Evolutionary conservation across 441 rosid species (phyloP).

Genomic region (Euphorbia celastroides): DNA sequence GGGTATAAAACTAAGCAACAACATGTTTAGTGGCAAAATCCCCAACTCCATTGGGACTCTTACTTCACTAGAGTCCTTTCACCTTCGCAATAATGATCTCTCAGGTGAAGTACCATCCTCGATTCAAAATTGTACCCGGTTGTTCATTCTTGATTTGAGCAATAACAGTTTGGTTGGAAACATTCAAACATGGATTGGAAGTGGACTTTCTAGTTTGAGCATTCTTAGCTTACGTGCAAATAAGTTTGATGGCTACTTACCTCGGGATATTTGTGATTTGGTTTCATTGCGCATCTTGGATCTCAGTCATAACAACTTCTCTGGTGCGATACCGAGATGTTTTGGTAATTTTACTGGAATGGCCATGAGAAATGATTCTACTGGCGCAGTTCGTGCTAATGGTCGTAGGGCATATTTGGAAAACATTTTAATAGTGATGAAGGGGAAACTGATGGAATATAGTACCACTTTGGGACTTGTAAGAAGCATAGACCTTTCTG

Average conservation of each 20-base stretch:
- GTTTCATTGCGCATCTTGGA: background rate
- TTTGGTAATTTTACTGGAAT: background rate
- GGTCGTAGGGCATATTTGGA: background rate
- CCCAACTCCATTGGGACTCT: background rate
- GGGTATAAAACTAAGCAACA: background rate
- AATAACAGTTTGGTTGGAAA: constrained; percentile 1
- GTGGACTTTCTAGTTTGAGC: background rate
- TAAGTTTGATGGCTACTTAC: background rate
- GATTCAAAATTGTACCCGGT: background rate
- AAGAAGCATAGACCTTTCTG: background rate
- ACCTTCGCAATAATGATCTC: constrained; percentile 4
- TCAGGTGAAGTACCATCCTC: background rate
- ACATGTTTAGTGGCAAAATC: background rate
- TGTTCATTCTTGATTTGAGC: background rate
- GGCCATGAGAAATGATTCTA: background rate
- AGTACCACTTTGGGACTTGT: background rate
- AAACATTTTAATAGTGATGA: background rate
- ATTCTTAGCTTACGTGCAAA: constrained; percentile 3
- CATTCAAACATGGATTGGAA: background rate
- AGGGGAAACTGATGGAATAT: background rate
- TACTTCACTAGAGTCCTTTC: background rate
- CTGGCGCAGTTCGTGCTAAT: background rate
- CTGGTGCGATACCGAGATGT: background rate
- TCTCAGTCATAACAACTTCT: background rate
- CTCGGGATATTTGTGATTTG: background rate